These are phyloP conservation scores for Nannizzia gypsea DNA, from an alignment of 2,329 filamentous ascomycete species.

Conservation along the genomic window DNA sequence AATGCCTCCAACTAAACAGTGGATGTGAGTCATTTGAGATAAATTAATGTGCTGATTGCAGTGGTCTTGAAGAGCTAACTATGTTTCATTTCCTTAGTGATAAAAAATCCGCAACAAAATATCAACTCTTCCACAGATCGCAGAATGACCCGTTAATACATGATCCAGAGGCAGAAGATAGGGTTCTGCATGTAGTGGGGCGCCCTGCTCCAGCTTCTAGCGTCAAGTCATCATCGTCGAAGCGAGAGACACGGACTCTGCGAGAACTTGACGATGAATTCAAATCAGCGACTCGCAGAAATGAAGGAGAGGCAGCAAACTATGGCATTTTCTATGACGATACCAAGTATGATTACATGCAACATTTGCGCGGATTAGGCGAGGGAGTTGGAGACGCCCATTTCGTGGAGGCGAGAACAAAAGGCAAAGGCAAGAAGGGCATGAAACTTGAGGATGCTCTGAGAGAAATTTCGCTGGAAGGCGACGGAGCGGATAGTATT, in stretches of 20 bases:
- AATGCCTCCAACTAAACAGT: constrained; percentile 15
- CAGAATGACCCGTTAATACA: constrained; percentile 97
- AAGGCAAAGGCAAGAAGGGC: constrained; percentile 51
- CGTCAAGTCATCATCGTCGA: constrained; percentile 20
- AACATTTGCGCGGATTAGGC: constrained; percentile 86
- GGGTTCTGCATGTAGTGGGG: constrained; percentile 67
- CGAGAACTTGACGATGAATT: constrained; percentile 67
- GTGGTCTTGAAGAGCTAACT: constrained; percentile 4
- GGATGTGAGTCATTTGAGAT: constrained; percentile 11
- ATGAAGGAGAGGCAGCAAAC: constrained; percentile 92
- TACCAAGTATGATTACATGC: constrained; percentile 97
- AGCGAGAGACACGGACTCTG: constrained; percentile 52
- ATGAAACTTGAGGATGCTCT: constrained; percentile 80
- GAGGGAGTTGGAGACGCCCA: constrained; percentile 57
- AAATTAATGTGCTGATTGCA: neutral
- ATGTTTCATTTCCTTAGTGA: constrained; percentile 8
- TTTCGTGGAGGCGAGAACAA: constrained; percentile 59
- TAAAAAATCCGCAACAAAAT: constrained; percentile 16
- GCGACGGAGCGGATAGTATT: constrained; percentile 26
- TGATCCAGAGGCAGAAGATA: constrained; percentile 74
- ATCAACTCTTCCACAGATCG: constrained; percentile 45
- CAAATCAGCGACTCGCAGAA: constrained; percentile 59
- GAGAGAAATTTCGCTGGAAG: constrained; percentile 42
- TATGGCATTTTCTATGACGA: constrained; percentile 94
- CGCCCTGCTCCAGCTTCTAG: constrained; percentile 24